A percentile compares a stretch with the other conserved stretches of the same genome.
Evolutionary conservation across 805 yeast genomes (phyloP).

Genomic region (Starmera pachycereana): DNA sequence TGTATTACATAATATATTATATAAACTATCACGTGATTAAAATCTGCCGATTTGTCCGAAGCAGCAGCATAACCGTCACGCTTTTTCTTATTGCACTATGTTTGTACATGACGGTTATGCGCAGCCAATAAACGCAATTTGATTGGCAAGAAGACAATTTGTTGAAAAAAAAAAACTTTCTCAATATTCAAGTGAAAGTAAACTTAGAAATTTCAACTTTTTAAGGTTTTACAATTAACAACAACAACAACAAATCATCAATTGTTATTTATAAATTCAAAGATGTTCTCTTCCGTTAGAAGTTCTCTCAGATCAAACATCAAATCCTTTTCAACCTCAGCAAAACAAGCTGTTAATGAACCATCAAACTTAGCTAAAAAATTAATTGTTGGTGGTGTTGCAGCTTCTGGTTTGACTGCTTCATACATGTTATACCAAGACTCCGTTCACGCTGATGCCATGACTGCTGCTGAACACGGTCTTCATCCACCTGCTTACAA

Average conservation of each 20-base stretch:
- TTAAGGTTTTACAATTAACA: background rate
- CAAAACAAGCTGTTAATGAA: constrained; percentile 25
- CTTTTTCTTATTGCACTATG: background rate
- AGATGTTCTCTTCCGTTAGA: constrained; percentile 22
- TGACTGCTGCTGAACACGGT: constrained; percentile 99
- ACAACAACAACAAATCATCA: background rate
- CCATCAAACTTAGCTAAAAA: constrained; percentile 30
- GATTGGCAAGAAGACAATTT: constrained; percentile 3
- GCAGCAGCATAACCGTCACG: background rate
- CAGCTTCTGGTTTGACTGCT: constrained; percentile 69
- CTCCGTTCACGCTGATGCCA: constrained; percentile 80
- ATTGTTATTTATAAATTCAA: background rate
- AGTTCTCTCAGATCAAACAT: constrained; percentile 22
- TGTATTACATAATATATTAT: too few species aligned
- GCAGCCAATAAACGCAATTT: constrained; percentile 8
- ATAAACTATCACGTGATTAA: too few species aligned
- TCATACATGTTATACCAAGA: constrained; percentile 78
- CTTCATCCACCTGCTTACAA: constrained; percentile 87
- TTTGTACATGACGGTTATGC: constrained; percentile 4
- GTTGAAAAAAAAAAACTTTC: background rate
- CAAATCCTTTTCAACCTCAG: constrained; percentile 24
- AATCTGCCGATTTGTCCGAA: background rate
- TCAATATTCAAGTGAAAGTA: background rate
- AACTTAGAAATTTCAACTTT: background rate
- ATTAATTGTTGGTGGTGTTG: constrained; percentile 51